Evolutionary conservation across 768 basidiomycete genomes (phyloP).

Genomic region (Tulasnella sp.): DNA sequence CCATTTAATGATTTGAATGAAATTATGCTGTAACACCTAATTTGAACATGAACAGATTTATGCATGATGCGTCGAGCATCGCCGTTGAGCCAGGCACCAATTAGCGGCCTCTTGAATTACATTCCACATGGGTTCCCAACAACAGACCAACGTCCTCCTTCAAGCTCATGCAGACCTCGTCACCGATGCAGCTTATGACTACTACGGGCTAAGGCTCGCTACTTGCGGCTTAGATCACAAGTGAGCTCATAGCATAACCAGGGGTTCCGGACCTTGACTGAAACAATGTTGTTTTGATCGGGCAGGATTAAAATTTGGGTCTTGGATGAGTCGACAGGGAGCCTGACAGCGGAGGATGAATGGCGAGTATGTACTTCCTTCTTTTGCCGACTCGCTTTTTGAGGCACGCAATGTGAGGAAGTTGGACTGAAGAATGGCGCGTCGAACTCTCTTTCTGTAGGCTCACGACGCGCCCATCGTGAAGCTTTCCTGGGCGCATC

Average conservation of each 20-base stretch:
- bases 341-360: constrained; percentile 72
- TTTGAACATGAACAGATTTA: too few relatives aligned
- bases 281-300: constrained; percentile 14
- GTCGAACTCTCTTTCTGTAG: constrained; percentile 31
- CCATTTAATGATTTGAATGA: too few relatives aligned
- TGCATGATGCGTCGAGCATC: too few relatives aligned
- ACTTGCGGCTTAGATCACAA: constrained; percentile 76
- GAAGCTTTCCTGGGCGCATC: constrained; percentile 80
- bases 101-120: background rate
- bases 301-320: constrained; percentile 78
- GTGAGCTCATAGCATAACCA: constrained; percentile 24
- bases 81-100: too few relatives aligned
- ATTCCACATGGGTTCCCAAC: constrained; percentile 3
- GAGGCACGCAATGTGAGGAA: background rate
- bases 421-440: background rate
- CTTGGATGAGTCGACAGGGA: constrained; percentile 56
- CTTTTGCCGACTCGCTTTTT: too few relatives aligned
- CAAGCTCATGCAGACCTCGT: constrained; percentile 68
- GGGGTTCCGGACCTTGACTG: background rate
- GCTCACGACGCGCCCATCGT: constrained; percentile 92
- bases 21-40: too few relatives aligned
- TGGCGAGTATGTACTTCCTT: constrained; percentile 58
- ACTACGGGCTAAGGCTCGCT: constrained; percentile 72
- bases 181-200: constrained; percentile 82
- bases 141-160: constrained; percentile 12